Evolutionary conservation across 2,329 filamentous ascomycete genomes (phyloP).

Genomic region (Falciphora oryzae): DNA sequence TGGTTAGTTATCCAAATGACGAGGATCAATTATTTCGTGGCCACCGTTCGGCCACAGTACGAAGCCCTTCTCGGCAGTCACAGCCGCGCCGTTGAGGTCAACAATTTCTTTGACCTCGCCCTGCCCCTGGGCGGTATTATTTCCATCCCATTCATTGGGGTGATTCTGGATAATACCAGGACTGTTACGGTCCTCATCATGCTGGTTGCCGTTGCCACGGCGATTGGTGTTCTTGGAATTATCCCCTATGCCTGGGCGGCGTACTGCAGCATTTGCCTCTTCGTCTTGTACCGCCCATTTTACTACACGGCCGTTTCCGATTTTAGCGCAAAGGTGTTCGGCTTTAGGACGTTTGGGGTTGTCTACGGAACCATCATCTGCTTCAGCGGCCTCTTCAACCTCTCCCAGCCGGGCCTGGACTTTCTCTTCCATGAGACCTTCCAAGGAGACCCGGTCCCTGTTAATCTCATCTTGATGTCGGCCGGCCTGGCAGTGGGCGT

Average conservation of each 20-base stretch:
- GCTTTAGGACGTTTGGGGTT: slow-evolving; percentile 84
- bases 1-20: slow-evolving; percentile 60
- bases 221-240: slow-evolving; percentile 71
- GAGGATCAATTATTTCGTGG: slow-evolving; percentile 88
- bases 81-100: slow-evolving; percentile 60
- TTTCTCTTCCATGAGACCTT: slow-evolving; percentile 70
- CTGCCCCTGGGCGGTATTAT: slow-evolving; percentile 77
- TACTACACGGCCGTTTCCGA: slow-evolving; percentile 91
- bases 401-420: slow-evolving; percentile 75
- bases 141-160: slow-evolving; percentile 81
- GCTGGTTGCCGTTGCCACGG: slow-evolving; percentile 65
- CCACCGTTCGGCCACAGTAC: slow-evolving; percentile 79
- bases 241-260: slow-evolving; percentile 64
- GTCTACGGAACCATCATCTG: slow-evolving; percentile 93
- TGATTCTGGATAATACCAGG: slow-evolving; percentile 69
- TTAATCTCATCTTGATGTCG: slow-evolving; percentile 64
- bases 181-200: slow-evolving; percentile 65
- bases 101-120: slow-evolving; percentile 75
- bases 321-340: slow-evolving; percentile 87
- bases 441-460: slow-evolving; percentile 64
- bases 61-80: slow-evolving; percentile 62
- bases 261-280: slow-evolving; percentile 71
- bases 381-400: slow-evolving; percentile 76
- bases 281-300: slow-evolving; percentile 79
- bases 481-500: slow-evolving; percentile 59